A percentile compares a stretch with the other conserved stretches of the same genome.
These are phyloP conservation scores for Spizellomyces sp. DNA, from an alignment of 192 early-diverging fungal genomes.

Conservation along the genomic window DNA sequence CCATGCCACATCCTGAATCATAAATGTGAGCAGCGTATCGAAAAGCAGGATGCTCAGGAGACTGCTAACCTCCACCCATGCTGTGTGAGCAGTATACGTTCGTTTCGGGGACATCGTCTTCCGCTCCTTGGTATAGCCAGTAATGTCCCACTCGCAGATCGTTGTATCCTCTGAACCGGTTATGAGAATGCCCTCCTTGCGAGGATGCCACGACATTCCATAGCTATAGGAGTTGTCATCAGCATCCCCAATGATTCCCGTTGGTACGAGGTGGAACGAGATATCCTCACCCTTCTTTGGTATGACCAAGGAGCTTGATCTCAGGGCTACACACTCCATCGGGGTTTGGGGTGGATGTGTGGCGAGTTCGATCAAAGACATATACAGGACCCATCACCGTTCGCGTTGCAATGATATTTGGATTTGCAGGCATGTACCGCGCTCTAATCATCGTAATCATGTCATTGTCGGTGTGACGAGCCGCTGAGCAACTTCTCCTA, in stretches of 20 bases:
- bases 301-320: constrained; percentile 82
- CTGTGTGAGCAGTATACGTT: constrained; percentile 85
- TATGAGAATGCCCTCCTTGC: constrained; percentile 75
- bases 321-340: constrained; percentile 84
- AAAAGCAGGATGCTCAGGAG: too few species aligned
- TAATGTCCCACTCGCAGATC: constrained; percentile 93
- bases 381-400: constrained; percentile 90
- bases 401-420: constrained; percentile 95
- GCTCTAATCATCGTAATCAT: constrained; percentile 52
- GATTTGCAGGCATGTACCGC: constrained; percentile 96
- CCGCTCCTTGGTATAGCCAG: constrained; percentile 73
- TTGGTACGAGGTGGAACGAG: not conserved
- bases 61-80: constrained; percentile 76
- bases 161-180: constrained; percentile 92
- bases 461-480: not conserved
- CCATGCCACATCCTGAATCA: constrained; percentile 87
- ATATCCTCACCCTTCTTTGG: constrained; percentile 85
- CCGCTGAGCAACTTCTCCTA: constrained; percentile 11
- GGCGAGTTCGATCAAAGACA: constrained; percentile 93
- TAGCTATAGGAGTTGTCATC: constrained; percentile 53
- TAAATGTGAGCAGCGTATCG: not conserved
- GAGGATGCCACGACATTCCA: constrained; percentile 91
- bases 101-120: constrained; percentile 71
- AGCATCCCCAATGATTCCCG: not conserved
- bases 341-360: constrained; percentile 73